Evolutionary conservation across 1,284 basidiomycete genomes (phyloP).

Genomic region (Microstroma glucosiphilum): DNA sequence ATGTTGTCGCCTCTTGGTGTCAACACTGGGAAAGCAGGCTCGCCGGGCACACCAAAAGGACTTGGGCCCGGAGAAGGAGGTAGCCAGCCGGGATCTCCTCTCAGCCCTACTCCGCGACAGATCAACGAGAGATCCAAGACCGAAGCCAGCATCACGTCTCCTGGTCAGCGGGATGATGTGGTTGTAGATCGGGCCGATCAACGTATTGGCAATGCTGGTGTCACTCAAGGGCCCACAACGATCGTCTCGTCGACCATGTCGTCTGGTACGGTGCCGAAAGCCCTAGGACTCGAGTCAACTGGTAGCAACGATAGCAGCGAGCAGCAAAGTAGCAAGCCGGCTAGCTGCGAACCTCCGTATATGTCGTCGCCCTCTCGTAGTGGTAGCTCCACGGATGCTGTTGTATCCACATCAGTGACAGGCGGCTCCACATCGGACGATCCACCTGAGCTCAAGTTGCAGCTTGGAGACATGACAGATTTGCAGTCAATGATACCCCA

Average conservation of each 20-base stretch:
- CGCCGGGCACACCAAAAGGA: no score
- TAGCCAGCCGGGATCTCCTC: no score
- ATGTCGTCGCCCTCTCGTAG: neutral
- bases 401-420: neutral
- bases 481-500: slow-evolving; percentile 4
- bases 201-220: no score
- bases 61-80: no score
- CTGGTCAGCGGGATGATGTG: no score
- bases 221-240: neutral
- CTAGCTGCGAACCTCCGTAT: neutral
- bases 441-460: neutral
- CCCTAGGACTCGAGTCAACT: neutral
- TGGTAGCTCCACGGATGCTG: neutral
- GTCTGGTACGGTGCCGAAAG: neutral
- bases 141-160: no score
- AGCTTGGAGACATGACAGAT: neutral
- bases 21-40: no score
- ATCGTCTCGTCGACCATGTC: neutral
- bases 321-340: neutral
- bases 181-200: no score
- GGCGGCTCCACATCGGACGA: neutral
- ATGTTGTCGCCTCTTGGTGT: neutral
- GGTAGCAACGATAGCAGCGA: neutral
- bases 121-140: no score
- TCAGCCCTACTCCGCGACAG: no score